Evolutionary conservation across 352 stramenopile species (phyloP), one percentile per base, ranked within the genome.

Genomic region (Bremia lactucae): DNA sequence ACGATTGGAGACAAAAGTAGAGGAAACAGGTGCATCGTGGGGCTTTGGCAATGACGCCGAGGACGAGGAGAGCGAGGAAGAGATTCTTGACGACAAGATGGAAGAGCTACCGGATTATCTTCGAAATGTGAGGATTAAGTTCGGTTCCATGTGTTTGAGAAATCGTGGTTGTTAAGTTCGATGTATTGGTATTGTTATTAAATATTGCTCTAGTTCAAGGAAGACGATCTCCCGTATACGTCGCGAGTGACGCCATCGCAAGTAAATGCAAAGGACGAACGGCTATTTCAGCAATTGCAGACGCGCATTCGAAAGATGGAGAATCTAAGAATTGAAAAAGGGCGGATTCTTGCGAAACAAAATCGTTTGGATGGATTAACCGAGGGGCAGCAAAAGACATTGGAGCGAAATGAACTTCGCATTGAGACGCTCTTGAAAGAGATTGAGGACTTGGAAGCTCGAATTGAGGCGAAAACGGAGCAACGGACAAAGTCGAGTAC

Each of bases 21-120:
- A 69, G 7, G 47, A 62, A 11, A 37, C 36, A 6, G 72, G 61
- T 5, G 63, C 68, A n/a, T 74, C 65, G 16, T 95, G 83, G 83
- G 81, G 83, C 1, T 91, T 95, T 49, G 31, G 75, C 28, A 72
- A 94, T 53, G 83, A 94, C 63, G 83, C 83, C 26, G 61, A 84
- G 23, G 7, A 42, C 14, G 62, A 78, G 3, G 60, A 78, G 2
- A 55, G 68, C 7, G 68, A 64, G 0, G 57, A 66, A 16, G 55
- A 62, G 0, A 58, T 63, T 0, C 64, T 78, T 16, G 60, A 53
- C 15, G 26, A 0, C 10, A 47, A 63, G 11, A 33, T 60, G 31
- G 46, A 61, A 2, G 52, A 66, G 8, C 52, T 90, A 44, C 80
- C 80, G 0, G 75, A 84, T 29, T 92, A 92, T 42, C 49, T 92